Percentiles rank a stretch among this genome's conserved stretches.
phyloP scores from a whole-genome alignment of 768 basidiomycete genomes.

The Leccinum truebloodii region DNA sequence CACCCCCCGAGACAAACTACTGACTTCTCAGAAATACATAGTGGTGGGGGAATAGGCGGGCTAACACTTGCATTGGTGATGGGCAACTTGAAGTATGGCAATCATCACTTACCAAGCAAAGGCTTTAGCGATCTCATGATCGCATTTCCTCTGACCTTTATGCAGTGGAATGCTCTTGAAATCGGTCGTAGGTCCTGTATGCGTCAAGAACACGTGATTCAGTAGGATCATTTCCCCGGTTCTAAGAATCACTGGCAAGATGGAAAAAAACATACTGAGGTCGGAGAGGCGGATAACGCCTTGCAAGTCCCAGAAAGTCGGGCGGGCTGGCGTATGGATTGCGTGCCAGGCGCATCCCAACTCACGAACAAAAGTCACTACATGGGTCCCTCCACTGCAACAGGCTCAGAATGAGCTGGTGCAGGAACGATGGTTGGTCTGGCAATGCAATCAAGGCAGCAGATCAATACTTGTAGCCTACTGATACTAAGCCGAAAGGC shows the following conservation, averaged over 20 bases:
- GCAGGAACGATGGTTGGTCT: too few relatives aligned
- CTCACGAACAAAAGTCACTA: background rate
- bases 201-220: constrained; percentile 23
- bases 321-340: constrained; percentile 44
- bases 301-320: constrained; percentile 62
- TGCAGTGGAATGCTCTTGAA: constrained; percentile 66
- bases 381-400: too few relatives aligned
- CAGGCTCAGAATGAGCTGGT: too few relatives aligned
- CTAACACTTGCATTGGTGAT: too few relatives aligned
- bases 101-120: too few relatives aligned
- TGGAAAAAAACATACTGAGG: constrained; percentile 44
- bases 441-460: too few relatives aligned
- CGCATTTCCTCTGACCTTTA: constrained; percentile 52
- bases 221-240: background rate
- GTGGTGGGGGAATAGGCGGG: too few relatives aligned
- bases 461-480: too few relatives aligned
- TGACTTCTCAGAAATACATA: too few relatives aligned
- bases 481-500: too few relatives aligned
- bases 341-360: background rate
- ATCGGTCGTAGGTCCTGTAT: constrained; percentile 52
- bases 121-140: too few relatives aligned
- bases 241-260: background rate
- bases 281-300: constrained; percentile 54
- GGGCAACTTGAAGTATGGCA: too few relatives aligned
- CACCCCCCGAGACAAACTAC: background rate